Base-by-base conservation (phyloP, 768 basidiomycete genomes). In the Boletellus ananiceps region DNA sequence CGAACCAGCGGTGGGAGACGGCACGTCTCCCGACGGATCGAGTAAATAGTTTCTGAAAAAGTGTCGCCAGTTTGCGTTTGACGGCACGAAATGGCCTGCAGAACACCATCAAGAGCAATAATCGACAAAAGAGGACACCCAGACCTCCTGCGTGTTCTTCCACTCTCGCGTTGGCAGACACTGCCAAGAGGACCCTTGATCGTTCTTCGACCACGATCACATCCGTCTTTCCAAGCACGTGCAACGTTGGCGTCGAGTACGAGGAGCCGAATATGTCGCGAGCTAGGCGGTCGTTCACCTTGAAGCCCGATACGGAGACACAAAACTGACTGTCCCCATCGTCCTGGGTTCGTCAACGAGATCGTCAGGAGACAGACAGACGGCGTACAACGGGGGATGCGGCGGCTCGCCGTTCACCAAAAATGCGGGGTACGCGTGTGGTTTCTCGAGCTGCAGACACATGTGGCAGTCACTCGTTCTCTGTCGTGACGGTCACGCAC, bases 21-120 rank as follows among this genome's bases (percentile, higher is more conserved):
- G 72, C 3, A 80, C 62, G 15, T 74, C 57, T 8, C 68, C 72
- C 12, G 58, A 62, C 11, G 82, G 82, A 60, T 82, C 70, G 47
- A 67, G 67, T 56, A 89, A 70, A 62, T 85, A 93, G 8, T 78
- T 78, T 41, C 75, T 74, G 45, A 93, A 70, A 67, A 93, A 92
- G 57, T 75, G 77, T 27, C 86, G 75, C 90, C 88, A 93, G 37
- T 70, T 75, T 1, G 77, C 80, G 57, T 85, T 88, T 9, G 82
- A 84, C 2, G 91, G 91, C 4, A 93, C 82, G 56, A 90, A 89
- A 65, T 93, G 90, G 8, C 88, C 89, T 91, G 56, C 18, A 29
- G 9, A 42, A 29, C 29, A 13, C 8, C 5, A 6, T 61, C 29
- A 29, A 29, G 36, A 55, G 18, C 23, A 40, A 44, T 23, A 12